Conservation (phyloP, 2,329 filamentous ascomycete species). For the Aspergillus hiratsukae region DNA sequence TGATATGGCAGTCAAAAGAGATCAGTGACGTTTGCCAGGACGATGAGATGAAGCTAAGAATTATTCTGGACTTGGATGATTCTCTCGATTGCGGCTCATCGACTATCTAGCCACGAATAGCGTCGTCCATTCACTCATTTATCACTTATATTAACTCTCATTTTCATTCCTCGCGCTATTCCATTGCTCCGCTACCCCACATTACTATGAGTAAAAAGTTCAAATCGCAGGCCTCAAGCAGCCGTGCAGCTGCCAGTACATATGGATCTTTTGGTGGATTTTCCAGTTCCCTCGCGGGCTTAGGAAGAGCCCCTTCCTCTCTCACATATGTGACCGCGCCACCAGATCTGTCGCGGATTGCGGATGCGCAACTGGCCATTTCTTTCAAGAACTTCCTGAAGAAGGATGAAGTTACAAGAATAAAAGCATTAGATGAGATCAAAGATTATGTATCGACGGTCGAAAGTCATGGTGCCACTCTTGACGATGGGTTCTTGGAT, state of each 20-base stretch:
- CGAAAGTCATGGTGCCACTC: conserved; percentile 52
- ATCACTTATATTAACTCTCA: conserved; percentile 6
- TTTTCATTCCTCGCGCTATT: conserved; percentile 15
- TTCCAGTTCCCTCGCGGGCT: conserved; percentile 28
- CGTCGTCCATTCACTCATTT: not conserved
- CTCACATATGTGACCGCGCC: conserved; percentile 87
- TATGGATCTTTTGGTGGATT: conserved; percentile 46
- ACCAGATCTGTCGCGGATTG: conserved; percentile 71
- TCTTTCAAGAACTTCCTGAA: conserved; percentile 91
- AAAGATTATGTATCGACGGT: conserved; percentile 58
- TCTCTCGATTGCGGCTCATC: not conserved
- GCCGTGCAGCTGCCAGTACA: conserved; percentile 50
- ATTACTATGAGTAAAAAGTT: conserved; percentile 57
- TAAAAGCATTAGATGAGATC: conserved; percentile 84
- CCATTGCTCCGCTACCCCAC: conserved; percentile 27
- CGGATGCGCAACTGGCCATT: conserved; percentile 76
- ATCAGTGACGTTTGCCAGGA: not conserved
- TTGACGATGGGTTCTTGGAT: conserved; percentile 79
- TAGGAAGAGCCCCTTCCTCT: conserved; percentile 50
- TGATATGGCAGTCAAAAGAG: not conserved
- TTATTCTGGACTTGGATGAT: not conserved
- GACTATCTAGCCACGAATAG: not conserved
- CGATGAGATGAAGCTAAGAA: not conserved
- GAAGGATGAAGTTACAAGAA: conserved; percentile 87
- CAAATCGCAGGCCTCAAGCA: conserved; percentile 61